Base-by-base conservation (phyloP, 805 yeast species). In the Yamadazyma tumulicola region DNA sequence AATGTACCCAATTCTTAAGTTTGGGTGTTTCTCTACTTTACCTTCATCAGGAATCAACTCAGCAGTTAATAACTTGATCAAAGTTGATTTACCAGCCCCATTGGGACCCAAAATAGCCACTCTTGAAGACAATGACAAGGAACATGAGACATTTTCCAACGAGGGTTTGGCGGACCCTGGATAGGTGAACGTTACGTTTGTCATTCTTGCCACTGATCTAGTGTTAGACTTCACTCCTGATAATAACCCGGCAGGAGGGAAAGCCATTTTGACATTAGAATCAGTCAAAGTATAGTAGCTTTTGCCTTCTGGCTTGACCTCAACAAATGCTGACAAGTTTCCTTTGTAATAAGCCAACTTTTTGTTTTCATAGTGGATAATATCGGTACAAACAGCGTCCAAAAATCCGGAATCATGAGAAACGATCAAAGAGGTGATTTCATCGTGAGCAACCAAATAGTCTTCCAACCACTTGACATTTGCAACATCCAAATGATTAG, bases 31-130 rank as follows among this genome's bases (percentile, higher is more conserved):
- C 69, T 93, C 97, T 38, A 91, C 96, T 42, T 78, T 81, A 54
- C 98, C 98, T 39, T 67, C 74, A 44, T 78, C 74, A 15, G 98
- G 96, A 37, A 85, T 75, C 39, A 87, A 70, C 63, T 91, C 98
- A 46, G 86, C 98, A 7, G 97, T 93, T 49, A 91, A 73, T 35
- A 93, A 71, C 64, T 91, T 91, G 64, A 93, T 91, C 54, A 93
- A 74, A 12, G 98, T 91, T 9, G 97, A 87, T 62, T 91, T 91
- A 69, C 98, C 98, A 34, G 98, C 98, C 74, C 98, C 98, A 60
- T 91, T 91, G 43, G 97, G 97, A 37, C 98, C 98, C 38, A 93
- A 67, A 52, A 93, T 80, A 29, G 97, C 97, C 45, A 91, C 96
- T 67, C 98, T 81, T 21, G 97, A 91, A n/a, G 96, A 85, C 47